Base-by-base conservation (phyloP, 148 eudicot genomes). In the Camellia granthamiana region DNA sequence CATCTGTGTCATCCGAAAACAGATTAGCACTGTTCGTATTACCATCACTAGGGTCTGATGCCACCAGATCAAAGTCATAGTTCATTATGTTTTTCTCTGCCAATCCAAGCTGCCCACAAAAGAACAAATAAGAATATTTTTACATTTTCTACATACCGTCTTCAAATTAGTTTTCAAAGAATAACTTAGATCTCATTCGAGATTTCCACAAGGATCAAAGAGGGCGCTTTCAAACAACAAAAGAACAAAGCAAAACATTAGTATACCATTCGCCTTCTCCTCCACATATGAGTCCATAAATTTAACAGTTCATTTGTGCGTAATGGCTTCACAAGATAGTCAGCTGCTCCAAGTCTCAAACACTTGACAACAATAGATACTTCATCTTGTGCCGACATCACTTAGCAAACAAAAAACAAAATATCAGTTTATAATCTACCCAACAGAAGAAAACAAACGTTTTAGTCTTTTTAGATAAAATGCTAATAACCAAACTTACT, bases 281-380 rank as follows among this genome's bases (percentile, higher is more conserved):
- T 88, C 99, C 99, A 96, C 99, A 96, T 96, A 86, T 96, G 99
- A 61, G 99, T 96, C 99, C 99, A 96, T 86, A 96, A 87, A 81
- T 96, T 96, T 83, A 96, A 80, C 51, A 96, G 83, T 85, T 96
- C 99, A 83, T 96, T 96, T 12, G 97, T 93, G 71, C 99, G 92
- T 80, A 96, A 86, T 30, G 99, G 99, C 88, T 96, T 96, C 78
- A 96, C 98, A 73, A 96, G 98, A 84, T 90, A 96, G 89, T 96
- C 99, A 75, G 99, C 99, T 77, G 99, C 99, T 80, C 99, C 99
- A 82, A 93, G 86, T 82, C 97, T 93, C 88, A 96, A 90, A 87
- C 99, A 96, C 88, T 93, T 93, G 82, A 96, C 97, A 76, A 96
- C 97, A 81, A 92, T 80, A 80, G 99, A 85, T 41, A 96, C 99